phyloP scores from a whole-genome alignment of 1,284 basidiomycete genomes.

The Sporisorium iseilematis-ciliati region DNA sequence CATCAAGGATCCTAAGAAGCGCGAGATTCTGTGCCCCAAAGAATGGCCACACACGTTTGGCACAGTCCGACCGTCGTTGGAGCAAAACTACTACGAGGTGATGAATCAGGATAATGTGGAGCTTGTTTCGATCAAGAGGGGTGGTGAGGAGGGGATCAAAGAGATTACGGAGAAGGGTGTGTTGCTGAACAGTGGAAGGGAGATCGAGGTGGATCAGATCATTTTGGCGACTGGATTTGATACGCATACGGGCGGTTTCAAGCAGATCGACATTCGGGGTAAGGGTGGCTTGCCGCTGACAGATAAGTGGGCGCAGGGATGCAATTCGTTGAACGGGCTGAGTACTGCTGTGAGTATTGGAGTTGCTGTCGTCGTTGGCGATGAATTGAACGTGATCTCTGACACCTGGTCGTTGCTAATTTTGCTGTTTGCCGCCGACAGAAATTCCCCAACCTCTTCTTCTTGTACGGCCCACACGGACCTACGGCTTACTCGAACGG shows the following conservation, averaged over 20 bases:
- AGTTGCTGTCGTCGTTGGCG: no score
- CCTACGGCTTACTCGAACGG: conserved; percentile 52
- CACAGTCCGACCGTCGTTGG: conserved; percentile 55
- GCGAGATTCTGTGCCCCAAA: conserved; percentile 54
- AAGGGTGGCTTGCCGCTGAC: conserved; percentile 45
- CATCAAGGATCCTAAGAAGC: conserved; percentile 56
- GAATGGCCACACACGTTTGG: conserved; percentile 59
- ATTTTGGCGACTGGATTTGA: conserved; percentile 69
- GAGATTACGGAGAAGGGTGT: conserved; percentile 72
- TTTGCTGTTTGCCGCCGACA: neutral
- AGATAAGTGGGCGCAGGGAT: conserved; percentile 56
- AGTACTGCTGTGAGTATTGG: conserved; percentile 37
- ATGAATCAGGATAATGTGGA: conserved; percentile 74
- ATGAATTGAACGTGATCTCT: no score
- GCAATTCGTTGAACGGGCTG: conserved; percentile 54
- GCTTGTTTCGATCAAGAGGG: conserved; percentile 71
- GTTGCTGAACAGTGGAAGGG: conserved; percentile 72
- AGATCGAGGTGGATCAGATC: conserved; percentile 60
- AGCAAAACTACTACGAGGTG: conserved; percentile 67
- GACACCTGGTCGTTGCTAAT: no score
- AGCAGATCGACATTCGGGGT: conserved; percentile 56
- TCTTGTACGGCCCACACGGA: conserved; percentile 58
- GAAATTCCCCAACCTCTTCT: conserved; percentile 61
- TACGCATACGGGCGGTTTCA: conserved; percentile 61
- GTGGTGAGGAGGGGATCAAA: conserved; percentile 69